Evolutionary conservation across 345 rosid species (phyloP).

Genomic region (Boechera divaricarpa): DNA sequence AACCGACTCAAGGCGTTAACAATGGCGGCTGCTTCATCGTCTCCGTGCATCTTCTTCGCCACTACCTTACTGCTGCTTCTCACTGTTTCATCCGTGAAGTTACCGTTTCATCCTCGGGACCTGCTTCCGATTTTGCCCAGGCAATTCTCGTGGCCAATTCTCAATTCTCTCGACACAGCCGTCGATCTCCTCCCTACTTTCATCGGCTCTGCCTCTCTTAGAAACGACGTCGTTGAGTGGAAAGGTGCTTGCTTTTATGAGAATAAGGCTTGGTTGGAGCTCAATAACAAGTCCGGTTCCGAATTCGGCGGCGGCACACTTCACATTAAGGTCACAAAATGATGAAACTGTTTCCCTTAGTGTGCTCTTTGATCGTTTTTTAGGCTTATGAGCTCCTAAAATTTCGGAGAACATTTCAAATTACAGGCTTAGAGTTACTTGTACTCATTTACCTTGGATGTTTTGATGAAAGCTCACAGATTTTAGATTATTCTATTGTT

Average conservation of each 20-base stretch:
- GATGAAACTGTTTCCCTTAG: not conserved
- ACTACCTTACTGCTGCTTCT: slow-evolving; percentile 6
- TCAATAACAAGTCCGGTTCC: slow-evolving; percentile 76
- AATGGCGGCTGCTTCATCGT: slow-evolving; percentile 25
- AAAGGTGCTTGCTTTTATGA: slow-evolving; percentile 92
- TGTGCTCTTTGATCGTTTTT: too few relatives aligned
- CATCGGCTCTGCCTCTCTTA: slow-evolving; percentile 75
- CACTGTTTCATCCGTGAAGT: slow-evolving; percentile 31
- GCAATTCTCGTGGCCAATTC: slow-evolving; percentile 81
- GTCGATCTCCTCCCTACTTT: slow-evolving; percentile 82
- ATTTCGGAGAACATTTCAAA: not conserved
- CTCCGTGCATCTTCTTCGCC: slow-evolving; percentile 29
- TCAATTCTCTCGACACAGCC: slow-evolving; percentile 62
- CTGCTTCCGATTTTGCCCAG: slow-evolving; percentile 74
- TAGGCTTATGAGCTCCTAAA: too few relatives aligned
- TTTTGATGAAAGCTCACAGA: not conserved
- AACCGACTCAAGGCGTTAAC: slow-evolving; percentile 2
- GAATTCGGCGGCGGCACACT: slow-evolving; percentile 93
- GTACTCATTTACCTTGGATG: not conserved
- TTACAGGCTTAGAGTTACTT: not conserved
- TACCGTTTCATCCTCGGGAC: slow-evolving; percentile 77
- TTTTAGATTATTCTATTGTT: not conserved
- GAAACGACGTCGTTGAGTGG: slow-evolving; percentile 61
- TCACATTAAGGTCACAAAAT: slow-evolving; percentile 67
- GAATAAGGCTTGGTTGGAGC: slow-evolving; percentile 87